Conservation (phyloP, 805 yeast species). For the Blastobotrys attinorum region DNA sequence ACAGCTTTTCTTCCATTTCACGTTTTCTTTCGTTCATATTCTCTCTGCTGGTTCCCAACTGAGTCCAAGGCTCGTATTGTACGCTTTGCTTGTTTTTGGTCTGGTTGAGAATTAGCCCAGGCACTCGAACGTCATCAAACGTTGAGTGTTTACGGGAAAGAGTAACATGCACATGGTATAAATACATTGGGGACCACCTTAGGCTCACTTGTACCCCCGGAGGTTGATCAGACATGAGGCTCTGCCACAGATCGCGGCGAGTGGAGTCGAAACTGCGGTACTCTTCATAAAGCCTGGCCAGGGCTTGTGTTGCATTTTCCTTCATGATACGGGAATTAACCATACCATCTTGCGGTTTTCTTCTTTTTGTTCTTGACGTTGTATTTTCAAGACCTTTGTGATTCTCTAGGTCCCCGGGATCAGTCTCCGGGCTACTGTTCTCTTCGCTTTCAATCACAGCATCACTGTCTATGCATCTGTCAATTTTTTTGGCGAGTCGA, state of each 20-base stretch:
- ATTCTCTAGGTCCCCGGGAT: too few relatives aligned
- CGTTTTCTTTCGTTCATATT: conserved; percentile 40
- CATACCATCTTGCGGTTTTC: conserved; percentile 1
- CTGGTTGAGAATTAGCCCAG: conserved; percentile 29
- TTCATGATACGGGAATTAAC: conserved; percentile 4
- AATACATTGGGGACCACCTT: conserved; percentile 36
- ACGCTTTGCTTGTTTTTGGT: conserved; percentile 41
- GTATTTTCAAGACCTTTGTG: not conserved
- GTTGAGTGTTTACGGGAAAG: conserved; percentile 13
- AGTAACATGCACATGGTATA: conserved; percentile 43
- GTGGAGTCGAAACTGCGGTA: conserved; percentile 22
- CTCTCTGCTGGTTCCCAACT: conserved; percentile 43
- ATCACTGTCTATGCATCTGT: conserved; percentile 35
- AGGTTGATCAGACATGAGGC: conserved; percentile 8
- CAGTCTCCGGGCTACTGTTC: too few relatives aligned
- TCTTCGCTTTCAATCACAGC: conserved; percentile 7
- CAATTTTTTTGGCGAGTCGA: conserved; percentile 37
- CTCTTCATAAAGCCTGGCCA: conserved; percentile 21
- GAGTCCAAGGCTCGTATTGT: conserved; percentile 42
- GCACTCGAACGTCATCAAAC: conserved; percentile 6
- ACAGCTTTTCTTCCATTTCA: conserved; percentile 45
- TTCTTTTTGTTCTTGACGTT: conserved; percentile 6
- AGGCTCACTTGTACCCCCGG: conserved; percentile 24
- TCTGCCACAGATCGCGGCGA: conserved; percentile 18
- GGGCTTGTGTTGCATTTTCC: conserved; percentile 8